Base-by-base conservation (phyloP, 73 alveolate genomes). In the Effrenium voratum region DNA sequence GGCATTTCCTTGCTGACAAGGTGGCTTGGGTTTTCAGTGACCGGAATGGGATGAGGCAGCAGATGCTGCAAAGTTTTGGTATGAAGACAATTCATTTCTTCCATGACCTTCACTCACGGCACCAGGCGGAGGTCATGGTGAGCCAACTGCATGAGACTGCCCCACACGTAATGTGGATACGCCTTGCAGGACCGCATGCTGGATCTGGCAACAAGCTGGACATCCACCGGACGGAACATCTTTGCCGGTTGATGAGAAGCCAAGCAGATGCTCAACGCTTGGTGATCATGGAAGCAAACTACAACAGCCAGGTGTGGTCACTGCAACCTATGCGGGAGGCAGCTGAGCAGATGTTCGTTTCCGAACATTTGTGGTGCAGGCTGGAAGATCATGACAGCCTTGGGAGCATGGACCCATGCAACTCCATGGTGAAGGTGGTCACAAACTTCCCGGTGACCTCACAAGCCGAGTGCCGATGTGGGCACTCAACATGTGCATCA, bases 151-250 rank as follows among this genome's bases (percentile, higher is more conserved):
- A 45, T 1, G 5, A n/a, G 50, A 63, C 55, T 0, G 3, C 13
- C 16, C 94, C 94, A 0, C 15, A 2, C 19, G 5, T 40, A 8
- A 59, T 86, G 40, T 86, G 94, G 94, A 46, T 86, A 1, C 55
- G 94, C 38, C 32, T 81, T 16, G 94, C 94, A 26, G 94, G 94
- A 6, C 94, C 94, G 4, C 41, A 82, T 36, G 95, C 95, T 28
- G 95, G 95, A 0, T 63, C 95, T 0, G 95, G 95, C 22, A 88
- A 88, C 41, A 60, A 66, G n/a, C 46, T 32, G 22, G 95, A 88
- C 30, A 85, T 85, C 22, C 47, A 38, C 24, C 49, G 95, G 36
- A 52, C 95, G 13, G 70, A 45, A 28, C 95, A 88, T 34, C 41
- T 88, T 12, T 30, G 49, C 13, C 6, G 50, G n/a, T 19, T 88